Base-by-base conservation (phyloP, 768 basidiomycete genomes). In the Leucocoprinus birnbaumii region DNA sequence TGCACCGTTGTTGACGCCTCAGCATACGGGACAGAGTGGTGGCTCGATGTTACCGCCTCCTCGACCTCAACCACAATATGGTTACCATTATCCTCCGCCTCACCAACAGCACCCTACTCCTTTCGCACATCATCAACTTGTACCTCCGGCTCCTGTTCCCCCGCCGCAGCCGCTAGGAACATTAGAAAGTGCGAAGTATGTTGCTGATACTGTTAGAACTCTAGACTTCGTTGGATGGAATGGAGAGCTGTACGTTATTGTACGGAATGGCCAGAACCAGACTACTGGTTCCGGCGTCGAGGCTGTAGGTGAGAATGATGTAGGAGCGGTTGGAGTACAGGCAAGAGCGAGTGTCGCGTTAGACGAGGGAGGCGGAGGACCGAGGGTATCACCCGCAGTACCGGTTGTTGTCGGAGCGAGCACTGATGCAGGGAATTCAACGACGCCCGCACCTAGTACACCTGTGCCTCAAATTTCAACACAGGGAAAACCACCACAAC, bases 171-270 rank as follows among this genome's bases (percentile, higher is more conserved):
- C 34, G 2, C 24, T 49, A 2, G 22, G 31, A 10, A 55, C 47
- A 8, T 11, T 71, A 75, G 26, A 73, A 69, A 51, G 82, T 79
- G 45, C 71, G 78, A 25, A 73, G 71, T 58, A 75, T 25, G 54
- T 87, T 51, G 83, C 84, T 1, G 65, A 67, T 3, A 65, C 66
- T 24, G 59, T 86, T 0, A 80, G 78, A 3, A 75, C 76, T 22
- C 62, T 87, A 26, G 85, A 87, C 67, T 87, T 86, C 58, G 65
- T 87, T 1, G 85, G 85, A n/a, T 87, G 84, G 85, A 82, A 87
- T 65, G 82, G 83, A 37, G 85, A 86, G 68, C 83, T 86, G 64
- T 86, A 83, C 61, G 84, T 83, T 55, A 80, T 86, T 51, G 80
- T 81, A 49, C 73, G 84, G 59, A 58, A 42, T 66, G 62, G 4